Evolutionary conservation across 2,329 filamentous ascomycete genomes (phyloP), one percentile per base, ranked within the genome.

Genomic region (Ascomycota sp.): DNA sequence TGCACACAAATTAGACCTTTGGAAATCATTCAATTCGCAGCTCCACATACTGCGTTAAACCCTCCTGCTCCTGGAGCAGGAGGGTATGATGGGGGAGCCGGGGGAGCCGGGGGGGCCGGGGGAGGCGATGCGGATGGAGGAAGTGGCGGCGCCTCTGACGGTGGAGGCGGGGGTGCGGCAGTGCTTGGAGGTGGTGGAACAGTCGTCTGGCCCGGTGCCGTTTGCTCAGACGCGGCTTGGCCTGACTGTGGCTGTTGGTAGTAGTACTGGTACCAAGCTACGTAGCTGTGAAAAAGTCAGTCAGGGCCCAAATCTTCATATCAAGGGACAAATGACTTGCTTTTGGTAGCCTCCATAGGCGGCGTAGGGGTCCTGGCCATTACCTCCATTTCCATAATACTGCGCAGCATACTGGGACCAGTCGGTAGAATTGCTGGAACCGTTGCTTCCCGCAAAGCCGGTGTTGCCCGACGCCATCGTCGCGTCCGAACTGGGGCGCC

Each of bases 331-430:
- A 21, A 5, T 6, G 26, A 44, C 61, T 49, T 66, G 80, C 58
- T 76, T 78, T 44, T 75, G 68, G 54, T 89, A 93, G 35, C 86
- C 86, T 40, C 86, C 86, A 44, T 89, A 93, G 7, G 79, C 73
- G 30, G 82, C 82, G 51, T 93, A 93, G 0, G 84, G 86, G 47
- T 93, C 82, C 40, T 68, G 61, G 35, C 63, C 62, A 11, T 29
- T 35, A 21, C 28, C 27, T 39, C 63, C 62, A 11, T 31, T 35
- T 16, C 28, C 27, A 39, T 84, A 86, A 53, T 91, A 89, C 50
- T 35, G 33, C 26, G 36, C 35, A 25, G 35, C 33, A 29, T 37
- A 37, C 31, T 37, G 36, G 9, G 36, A 37, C 36, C 36, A 37
- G 31, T 37, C 36, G 7, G 46, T 42, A 30, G 39, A 27, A 34